phyloP scores from a whole-genome alignment of 768 basidiomycete species.

The Ramaria sp. region DNA sequence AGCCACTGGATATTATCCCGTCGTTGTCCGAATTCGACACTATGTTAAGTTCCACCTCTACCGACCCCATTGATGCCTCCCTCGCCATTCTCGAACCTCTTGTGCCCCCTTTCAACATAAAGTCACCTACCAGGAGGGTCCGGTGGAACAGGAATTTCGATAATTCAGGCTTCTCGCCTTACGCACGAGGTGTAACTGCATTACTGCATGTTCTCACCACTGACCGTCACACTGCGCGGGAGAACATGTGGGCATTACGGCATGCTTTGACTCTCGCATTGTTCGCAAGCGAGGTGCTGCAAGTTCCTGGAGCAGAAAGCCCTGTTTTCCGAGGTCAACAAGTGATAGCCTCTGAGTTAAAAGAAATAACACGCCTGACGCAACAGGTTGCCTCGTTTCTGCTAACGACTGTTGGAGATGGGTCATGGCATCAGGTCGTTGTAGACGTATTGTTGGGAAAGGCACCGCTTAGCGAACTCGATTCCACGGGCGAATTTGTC shows the following conservation, averaged over 20 bases:
- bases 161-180: conserved; percentile 43
- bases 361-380: conserved; percentile 33
- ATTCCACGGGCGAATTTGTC: conserved; percentile 21
- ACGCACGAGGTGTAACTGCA: conserved; percentile 51
- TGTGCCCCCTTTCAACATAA: conserved; percentile 34
- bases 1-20: neutral
- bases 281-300: conserved; percentile 52
- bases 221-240: conserved; percentile 50
- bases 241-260: conserved; percentile 54
- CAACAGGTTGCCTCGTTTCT: conserved; percentile 55
- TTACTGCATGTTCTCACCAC: conserved; percentile 43
- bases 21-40: neutral
- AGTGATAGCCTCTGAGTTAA: conserved; percentile 25
- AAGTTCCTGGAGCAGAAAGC: conserved; percentile 37
- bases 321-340: conserved; percentile 33
- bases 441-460: conserved; percentile 25
- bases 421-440: conserved; percentile 39
- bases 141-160: conserved; percentile 24
- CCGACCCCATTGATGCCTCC: conserved; percentile 6
- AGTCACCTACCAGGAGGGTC: conserved; percentile 8
- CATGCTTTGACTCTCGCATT: conserved; percentile 56
- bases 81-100: conserved; percentile 41
- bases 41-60: neutral
- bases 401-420: conserved; percentile 36
- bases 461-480: conserved; percentile 9